Percentiles rank a stretch among this genome's conserved stretches.
Evolutionary conservation across 495 filamentous ascomycete genomes (phyloP).

Genomic region (Evansstolkia leycettana): DNA sequence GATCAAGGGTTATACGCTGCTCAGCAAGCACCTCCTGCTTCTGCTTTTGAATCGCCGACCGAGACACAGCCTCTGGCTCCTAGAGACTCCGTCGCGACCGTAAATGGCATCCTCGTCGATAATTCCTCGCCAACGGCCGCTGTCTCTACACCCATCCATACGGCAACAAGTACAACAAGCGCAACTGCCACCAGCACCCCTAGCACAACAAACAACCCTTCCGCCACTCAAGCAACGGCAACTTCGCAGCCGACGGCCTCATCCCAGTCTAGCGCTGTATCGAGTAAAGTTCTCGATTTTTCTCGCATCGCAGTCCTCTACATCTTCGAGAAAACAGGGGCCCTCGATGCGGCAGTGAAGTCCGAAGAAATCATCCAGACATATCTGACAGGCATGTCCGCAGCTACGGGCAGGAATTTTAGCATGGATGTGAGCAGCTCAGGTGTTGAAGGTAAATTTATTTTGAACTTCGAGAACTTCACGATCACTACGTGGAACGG

Average conservation of each 20-base stretch:
- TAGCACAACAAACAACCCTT: neutral
- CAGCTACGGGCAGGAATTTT: constrained; percentile 7
- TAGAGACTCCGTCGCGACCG: constrained; percentile 23
- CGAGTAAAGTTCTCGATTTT: constrained; percentile 28
- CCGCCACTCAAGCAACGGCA: constrained; percentile 6
- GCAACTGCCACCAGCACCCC: constrained; percentile 4
- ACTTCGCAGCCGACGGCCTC: constrained; percentile 6
- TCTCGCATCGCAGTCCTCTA: constrained; percentile 36
- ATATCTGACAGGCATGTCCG: constrained; percentile 19
- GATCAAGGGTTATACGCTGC: neutral
- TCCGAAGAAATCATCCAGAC: constrained; percentile 22
- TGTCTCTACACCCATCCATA: neutral
- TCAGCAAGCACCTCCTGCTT: neutral
- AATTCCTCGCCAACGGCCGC: constrained; percentile 1
- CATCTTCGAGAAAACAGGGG: constrained; percentile 36
- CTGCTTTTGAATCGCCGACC: constrained; percentile 1
- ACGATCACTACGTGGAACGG: constrained; percentile 31
- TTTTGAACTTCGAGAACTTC: constrained; percentile 29
- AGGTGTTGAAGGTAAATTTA: constrained; percentile 19
- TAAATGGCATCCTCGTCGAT: constrained; percentile 33
- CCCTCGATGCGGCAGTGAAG: constrained; percentile 19
- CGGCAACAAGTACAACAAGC: constrained; percentile 1
- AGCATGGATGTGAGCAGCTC: constrained; percentile 7
- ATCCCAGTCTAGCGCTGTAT: constrained; percentile 9
- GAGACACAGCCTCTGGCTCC: constrained; percentile 15